A percentile compares a stretch with the other conserved stretches of the same genome.
phyloP scores from a whole-genome alignment of 495 filamentous ascomycete genomes.

The Penicillium desertorum region DNA sequence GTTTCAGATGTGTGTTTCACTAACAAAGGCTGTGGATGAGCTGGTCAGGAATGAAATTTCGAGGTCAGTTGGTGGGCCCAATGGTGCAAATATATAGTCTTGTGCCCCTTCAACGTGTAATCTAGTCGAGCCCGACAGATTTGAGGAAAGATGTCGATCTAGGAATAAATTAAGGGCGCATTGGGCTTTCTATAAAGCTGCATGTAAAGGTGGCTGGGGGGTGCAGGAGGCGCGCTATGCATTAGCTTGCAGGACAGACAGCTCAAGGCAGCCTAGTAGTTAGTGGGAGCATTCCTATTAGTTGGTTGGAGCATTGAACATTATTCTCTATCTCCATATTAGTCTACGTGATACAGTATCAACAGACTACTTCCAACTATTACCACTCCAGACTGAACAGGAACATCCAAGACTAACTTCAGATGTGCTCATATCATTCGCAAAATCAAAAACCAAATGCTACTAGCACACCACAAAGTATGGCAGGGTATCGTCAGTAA shows the following conservation, averaged over 20 bases:
- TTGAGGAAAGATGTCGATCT: neutral
- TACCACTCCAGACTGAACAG: neutral
- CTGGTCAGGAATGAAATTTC: conserved; percentile 1
- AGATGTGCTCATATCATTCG: conserved; percentile 4
- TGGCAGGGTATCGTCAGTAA: conserved; percentile 35
- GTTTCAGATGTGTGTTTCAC: neutral
- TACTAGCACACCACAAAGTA: conserved; percentile 6
- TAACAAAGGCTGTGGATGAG: neutral
- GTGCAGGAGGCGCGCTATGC: neutral
- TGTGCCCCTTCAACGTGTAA: neutral
- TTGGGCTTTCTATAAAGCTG: neutral
- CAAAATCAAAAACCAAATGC: conserved; percentile 7
- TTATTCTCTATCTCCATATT: neutral
- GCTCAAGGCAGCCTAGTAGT: neutral
- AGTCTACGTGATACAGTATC: neutral
- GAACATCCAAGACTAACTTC: neutral
- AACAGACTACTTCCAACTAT: neutral
- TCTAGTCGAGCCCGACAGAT: neutral
- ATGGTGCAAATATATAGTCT: neutral
- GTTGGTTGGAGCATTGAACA: neutral
- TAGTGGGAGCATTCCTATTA: neutral
- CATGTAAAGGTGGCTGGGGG: neutral
- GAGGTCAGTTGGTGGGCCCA: neutral
- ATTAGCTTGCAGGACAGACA: neutral
- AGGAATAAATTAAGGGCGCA: neutral